A percentile compares a stretch with the other conserved stretches of the same genome.
Conservation (phyloP, 805 yeast species). For the Lachancea quebecensis region DNA sequence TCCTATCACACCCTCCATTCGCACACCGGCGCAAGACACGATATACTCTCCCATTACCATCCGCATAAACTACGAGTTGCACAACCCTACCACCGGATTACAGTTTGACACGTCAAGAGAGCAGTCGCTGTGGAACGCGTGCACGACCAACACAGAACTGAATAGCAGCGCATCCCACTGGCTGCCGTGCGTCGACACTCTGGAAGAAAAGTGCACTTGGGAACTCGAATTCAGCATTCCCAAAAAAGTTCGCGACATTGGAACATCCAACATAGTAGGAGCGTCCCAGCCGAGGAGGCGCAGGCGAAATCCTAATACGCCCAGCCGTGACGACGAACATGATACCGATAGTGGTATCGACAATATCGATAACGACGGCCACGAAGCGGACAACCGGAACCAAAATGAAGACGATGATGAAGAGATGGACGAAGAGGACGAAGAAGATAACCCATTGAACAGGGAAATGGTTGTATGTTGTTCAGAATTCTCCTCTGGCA, state of each 20-base stretch:
- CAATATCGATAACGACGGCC: slow-evolving; percentile 14
- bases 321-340: slow-evolving; percentile 9
- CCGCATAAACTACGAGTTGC: slow-evolving; percentile 56
- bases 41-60: slow-evolving; percentile 70
- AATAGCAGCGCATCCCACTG: slow-evolving; percentile 88
- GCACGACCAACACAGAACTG: slow-evolving; percentile 71
- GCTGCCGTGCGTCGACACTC: slow-evolving; percentile 92
- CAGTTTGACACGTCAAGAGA: slow-evolving; percentile 48
- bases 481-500: slow-evolving; percentile 61
- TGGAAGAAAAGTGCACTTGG: slow-evolving; percentile 90
- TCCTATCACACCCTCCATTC: slow-evolving; percentile 37
- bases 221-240: slow-evolving; percentile 83
- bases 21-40: slow-evolving; percentile 36
- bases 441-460: slow-evolving; percentile 19
- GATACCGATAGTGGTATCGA: slow-evolving; percentile 34
- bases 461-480: slow-evolving; percentile 57
- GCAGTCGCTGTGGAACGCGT: slow-evolving; percentile 68
- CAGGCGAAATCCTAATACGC: background rate
- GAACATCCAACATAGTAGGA: slow-evolving; percentile 32
- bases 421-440: slow-evolving; percentile 27
- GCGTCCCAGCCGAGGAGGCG: slow-evolving; percentile 9
- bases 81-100: slow-evolving; percentile 67
- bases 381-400: slow-evolving; percentile 22
- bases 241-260: slow-evolving; percentile 67
- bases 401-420: slow-evolving; percentile 35